Evolutionary conservation across 805 yeast genomes (phyloP), one percentile per base, ranked within the genome.

Genomic region (Yarrowia sp.): DNA sequence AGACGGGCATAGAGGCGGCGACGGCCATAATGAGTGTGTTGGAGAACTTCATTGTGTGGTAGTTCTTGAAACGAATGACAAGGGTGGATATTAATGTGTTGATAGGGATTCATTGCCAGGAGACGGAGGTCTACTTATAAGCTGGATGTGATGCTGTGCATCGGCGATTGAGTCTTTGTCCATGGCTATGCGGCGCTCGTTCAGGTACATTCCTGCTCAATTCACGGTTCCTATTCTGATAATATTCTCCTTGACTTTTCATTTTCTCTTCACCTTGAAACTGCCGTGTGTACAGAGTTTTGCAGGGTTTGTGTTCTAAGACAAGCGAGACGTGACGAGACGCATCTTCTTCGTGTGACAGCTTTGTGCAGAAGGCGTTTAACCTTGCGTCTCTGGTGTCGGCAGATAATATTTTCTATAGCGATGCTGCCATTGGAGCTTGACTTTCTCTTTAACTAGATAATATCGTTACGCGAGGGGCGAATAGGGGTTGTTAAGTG

Each of bases 31-130:
- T 21, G 51, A 61, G 47, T 27, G 47, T 27, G 61, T 31, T 42
- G 10, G 63, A 62, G 63, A 62, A 53, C 62, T 61, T 58, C 62
- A 62, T 39, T 58, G 41, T 14, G 14, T n/a, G n/a, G n/a, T 33
- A 24, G 58, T 35, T 51, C 41, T 9, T 24, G n/a, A n/a, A 49
- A 49, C n/a, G 56, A 49, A 16, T 32, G 56, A 33, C 41, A 2
- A 49, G 35, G 56, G 39, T 33, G 56, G 22, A 12, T 39, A 39
- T 39, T 22, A 35, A 24, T 4, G 58, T 29, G 42, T 6, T 5
- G 29, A 27, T 42, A 5, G 31, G 29, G 53, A 21, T 16, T 24
- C 35, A 18, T 16, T 18, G 6, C 31, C 14, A 7, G 35, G 10
- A 6, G 24, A 19, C 9, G 18, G 35, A 7, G 27, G 29, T 39